Base-by-base conservation (phyloP, 2,329 filamentous ascomycete species). In the Corynespora cassiicola region DNA sequence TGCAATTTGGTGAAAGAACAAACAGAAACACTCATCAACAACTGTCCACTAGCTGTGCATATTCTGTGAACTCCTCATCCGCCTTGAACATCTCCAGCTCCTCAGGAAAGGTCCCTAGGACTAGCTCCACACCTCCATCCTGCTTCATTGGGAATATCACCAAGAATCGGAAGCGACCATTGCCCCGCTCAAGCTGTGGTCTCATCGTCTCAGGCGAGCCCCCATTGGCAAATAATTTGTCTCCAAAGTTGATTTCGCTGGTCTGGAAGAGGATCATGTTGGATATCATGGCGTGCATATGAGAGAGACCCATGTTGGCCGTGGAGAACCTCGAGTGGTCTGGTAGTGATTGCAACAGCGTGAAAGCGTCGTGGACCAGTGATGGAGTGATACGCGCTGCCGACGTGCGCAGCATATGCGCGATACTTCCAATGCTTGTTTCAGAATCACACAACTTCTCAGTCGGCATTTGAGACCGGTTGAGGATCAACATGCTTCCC, bases 21-120 rank as follows among this genome's bases (percentile, higher is more conserved):
- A 24, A 24, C 7, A 7, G 8, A 24, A 24, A 24, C 22, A 24
- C 22, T n/a, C 22, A 8, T 36, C 26, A 26, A 21, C 36, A 32
- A 10, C 10, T 23, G 24, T 42, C 42, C 19, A 53, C 28, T 10
- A 55, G 31, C 31, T 42, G 20, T 8, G 45, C 68, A 54, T 68
- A 75, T 28, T 48, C 66, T 8, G 11, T 37, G 40, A 78, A 78
- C 31, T 71, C 66, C 15, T 64, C 55, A 53, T 80, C 76, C 2
- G 3, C 30, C 43, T 49, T 72, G 34, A 82, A 48, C 33, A 57
- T 58, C 23, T 69, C 60, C 17, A 80, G 65, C 49, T 80, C 78
- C 22, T 75, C 75, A 15, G 48, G 45, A 7, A 45, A 45, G 0
- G 46, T 54, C 0, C 51, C 48, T 8, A 55, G 21, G 0, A 36